Evolutionary conservation across 345 rosid species (phyloP), one percentile per base, ranked within the genome.

Genomic region (Pistacia vera): DNA sequence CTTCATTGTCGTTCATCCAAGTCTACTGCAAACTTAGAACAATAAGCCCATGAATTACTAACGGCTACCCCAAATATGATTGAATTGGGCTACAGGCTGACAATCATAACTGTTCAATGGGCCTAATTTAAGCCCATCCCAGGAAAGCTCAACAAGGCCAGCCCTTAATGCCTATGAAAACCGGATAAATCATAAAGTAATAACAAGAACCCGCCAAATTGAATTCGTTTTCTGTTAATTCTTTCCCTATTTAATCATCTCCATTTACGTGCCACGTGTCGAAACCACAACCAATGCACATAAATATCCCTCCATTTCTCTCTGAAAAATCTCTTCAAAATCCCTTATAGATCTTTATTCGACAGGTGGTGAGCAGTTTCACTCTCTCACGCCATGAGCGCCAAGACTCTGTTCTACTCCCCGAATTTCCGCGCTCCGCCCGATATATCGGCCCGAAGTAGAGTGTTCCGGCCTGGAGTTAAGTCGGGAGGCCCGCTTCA

Each of bases 381-480:
- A 2, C 20, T 36, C 61, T 33, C 6, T 20, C 22, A 58, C 82
- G 87, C 82, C 86, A 83, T 95, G 98, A 90, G 84, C 86, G 85
- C 85, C 60, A 80, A 91, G 77, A 89, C 88, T 73, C 69, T 73
- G 49, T 62, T 62, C 4, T 73, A 61, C 68, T 73, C 68, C 11
- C 60, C 76, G 3, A 18, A 25, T 61, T 51, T 62, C n/a, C 68
- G 22, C 22, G 11, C 81, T 63, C 80, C 79, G 1, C 82, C 86
- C 69, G 73, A 83, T 20, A 1, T 77, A 14, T 51, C 76, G 18
- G 28, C 76, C 48, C 79, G 76, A 17, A 81, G n/a, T 68, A 79
- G 63, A 28, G 48, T 67, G 52, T 49, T 74, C 71, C 63, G 28
- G 17, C 49, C 68, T 60, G 83, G 70, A 13, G 30, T 11, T n/a